Conservation (phyloP, 345 rosid genomes). For the Arabis hirsuta region DNA sequence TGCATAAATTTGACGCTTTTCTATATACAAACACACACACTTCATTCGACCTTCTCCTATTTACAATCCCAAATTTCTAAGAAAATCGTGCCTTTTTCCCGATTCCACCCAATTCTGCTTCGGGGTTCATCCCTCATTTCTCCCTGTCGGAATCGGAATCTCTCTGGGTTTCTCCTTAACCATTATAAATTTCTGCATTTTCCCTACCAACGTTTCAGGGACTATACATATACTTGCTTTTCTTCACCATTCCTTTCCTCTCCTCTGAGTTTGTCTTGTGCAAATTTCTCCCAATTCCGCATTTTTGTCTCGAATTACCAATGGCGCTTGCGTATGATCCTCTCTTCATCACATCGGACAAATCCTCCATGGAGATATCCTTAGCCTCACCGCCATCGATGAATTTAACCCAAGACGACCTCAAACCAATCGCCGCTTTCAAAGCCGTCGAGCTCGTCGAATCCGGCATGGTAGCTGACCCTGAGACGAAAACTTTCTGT, state of each 20-base stretch:
- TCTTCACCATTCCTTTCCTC: neutral
- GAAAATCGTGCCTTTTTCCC: too few species aligned
- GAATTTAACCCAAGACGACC: constrained; percentile 69
- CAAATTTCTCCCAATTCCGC: too few species aligned
- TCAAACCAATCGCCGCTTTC: constrained; percentile 80
- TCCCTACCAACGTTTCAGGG: too few species aligned
- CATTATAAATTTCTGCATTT: too few species aligned
- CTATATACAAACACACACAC: too few species aligned
- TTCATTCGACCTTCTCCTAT: too few species aligned
- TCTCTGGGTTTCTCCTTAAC: too few species aligned
- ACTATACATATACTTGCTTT: too few species aligned
- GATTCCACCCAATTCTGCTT: too few species aligned
- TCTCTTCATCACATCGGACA: constrained; percentile 49
- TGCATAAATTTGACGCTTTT: too few species aligned
- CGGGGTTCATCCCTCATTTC: neutral
- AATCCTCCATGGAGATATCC: constrained; percentile 44
- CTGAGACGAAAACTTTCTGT: constrained; percentile 48
- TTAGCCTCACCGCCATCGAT: constrained; percentile 44
- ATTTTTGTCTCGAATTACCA: neutral
- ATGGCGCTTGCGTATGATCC: constrained; percentile 60
- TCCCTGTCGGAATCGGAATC: too few species aligned
- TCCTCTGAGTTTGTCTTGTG: neutral
- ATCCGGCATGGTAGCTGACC: constrained; percentile 88
- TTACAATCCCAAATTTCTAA: too few species aligned
- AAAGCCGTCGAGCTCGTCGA: constrained; percentile 89